phyloP scores from a whole-genome alignment of 352 stramenopile genomes.

The Globisporangium ultimum region DNA sequence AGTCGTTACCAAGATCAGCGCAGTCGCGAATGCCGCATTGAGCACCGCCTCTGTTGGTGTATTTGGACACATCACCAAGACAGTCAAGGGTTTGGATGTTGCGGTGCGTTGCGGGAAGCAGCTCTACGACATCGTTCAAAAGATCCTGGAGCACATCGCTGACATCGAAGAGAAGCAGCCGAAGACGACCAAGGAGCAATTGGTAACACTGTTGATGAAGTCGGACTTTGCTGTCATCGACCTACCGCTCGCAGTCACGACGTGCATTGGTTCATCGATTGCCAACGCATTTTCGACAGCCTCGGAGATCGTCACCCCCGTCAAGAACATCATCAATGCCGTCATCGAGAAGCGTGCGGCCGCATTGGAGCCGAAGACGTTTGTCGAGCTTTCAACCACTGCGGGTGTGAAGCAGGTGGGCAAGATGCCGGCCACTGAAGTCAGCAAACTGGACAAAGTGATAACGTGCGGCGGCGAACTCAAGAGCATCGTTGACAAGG shows the following conservation, averaged over 20 bases:
- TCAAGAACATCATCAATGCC: constrained; percentile 2
- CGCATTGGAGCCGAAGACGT: too few species aligned
- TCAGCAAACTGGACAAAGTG: constrained; percentile 9
- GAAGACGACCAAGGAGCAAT: constrained; percentile 40
- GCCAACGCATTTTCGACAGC: background rate
- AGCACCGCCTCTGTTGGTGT: background rate
- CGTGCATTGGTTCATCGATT: constrained; percentile 27
- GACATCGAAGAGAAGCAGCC: constrained; percentile 25
- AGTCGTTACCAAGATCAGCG: too few species aligned
- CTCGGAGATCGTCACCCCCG: constrained; percentile 1
- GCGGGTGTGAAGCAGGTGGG: too few species aligned
- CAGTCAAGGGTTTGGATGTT: constrained; percentile 34
- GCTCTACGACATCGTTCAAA: constrained; percentile 37
- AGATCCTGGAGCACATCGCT: constrained; percentile 34
- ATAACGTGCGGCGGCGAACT: constrained; percentile 42
- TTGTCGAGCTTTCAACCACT: too few species aligned
- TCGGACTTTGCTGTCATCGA: constrained; percentile 50
- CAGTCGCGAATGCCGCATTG: too few species aligned
- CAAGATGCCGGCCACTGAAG: too few species aligned
- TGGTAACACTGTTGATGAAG: constrained; percentile 40
- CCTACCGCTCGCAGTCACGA: constrained; percentile 39
- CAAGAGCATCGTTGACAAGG: constrained; percentile 41
- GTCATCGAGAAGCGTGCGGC: too few species aligned
- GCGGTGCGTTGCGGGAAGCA: constrained; percentile 35
- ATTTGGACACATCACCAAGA: constrained; percentile 21